phyloP scores from a whole-genome alignment of 176 grass and related monocot species.

The Raddia guianensis region DNA sequence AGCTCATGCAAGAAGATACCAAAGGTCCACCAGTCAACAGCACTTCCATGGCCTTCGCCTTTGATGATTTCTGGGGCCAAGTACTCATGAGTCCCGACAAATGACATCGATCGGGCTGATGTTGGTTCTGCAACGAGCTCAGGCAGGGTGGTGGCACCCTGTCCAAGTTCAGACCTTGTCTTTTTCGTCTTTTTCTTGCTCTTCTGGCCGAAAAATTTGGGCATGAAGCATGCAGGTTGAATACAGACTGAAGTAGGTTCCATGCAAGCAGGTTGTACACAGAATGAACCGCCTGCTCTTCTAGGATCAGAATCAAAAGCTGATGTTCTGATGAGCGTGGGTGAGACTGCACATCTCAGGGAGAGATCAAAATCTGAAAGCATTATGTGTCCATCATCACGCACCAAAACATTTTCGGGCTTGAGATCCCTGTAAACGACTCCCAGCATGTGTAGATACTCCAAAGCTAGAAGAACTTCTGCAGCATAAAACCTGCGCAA shows the following conservation, averaged over 20 bases:
- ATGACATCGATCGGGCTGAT: constrained; percentile 86
- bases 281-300: constrained; percentile 59
- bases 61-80: constrained; percentile 94
- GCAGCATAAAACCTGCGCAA: constrained; percentile 90
- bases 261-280: constrained; percentile 85
- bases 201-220: constrained; percentile 75
- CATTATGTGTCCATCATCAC: constrained; percentile 97
- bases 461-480: constrained; percentile 84
- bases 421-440: constrained; percentile 93
- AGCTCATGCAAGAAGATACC: constrained; percentile 92
- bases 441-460: constrained; percentile 97
- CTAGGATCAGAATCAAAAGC: constrained; percentile 62
- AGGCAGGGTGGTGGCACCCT: constrained; percentile 51
- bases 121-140: constrained; percentile 88
- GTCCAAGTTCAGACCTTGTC: constrained; percentile 53
- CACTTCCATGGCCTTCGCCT: constrained; percentile 94
- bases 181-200: constrained; percentile 80
- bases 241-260: constrained; percentile 84
- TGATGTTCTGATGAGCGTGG: constrained; percentile 77
- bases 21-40: constrained; percentile 97
- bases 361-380: constrained; percentile 97
- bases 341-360: constrained; percentile 77
- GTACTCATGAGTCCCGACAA: constrained; percentile 93
- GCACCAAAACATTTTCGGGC: constrained; percentile 91
- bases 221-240: constrained; percentile 82